Base-by-base conservation (phyloP, 2,329 filamentous ascomycete genomes). In the Podosphaera xanthii region DNA sequence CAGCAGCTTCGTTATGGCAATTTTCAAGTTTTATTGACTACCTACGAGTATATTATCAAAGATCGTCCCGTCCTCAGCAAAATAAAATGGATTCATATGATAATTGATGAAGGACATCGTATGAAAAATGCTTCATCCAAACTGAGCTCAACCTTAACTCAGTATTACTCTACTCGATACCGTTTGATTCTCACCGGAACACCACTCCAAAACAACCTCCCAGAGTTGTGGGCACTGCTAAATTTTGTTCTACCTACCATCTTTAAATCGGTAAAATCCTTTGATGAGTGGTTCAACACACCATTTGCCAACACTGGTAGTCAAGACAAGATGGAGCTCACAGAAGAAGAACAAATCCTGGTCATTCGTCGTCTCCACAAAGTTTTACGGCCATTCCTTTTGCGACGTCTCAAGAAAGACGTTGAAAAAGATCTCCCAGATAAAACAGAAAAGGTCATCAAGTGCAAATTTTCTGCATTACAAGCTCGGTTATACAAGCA, bases 41-140 rank as follows among this genome's bases (percentile, higher is more conserved):
- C 92, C 0, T 98, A 98, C 73, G 92, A 98, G 71, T 98, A 97
- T 74, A 94, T 98, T 73, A 98, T 98, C 79, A 98, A 97, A 74
- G 92, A 98, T 69, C 83, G 92, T 42, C 91, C 91, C 0, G 78
- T 98, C 65, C 75, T 98, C 10, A 94, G 87, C 76, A 97, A 97
- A 77, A 91, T 98, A 73, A 97, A 97, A 73, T 98, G 92, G 92
- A 85, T 96, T 67, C 92, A 98, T 74, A 97, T 98, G 92, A 97
- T 98, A 67, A 92, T 98, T 64, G 92, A 98, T 67, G 92, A 98
- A 76, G 92, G 92, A 73, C 92, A 98, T 72, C 89, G 92, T 70
- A 98, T 98, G 92, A 98, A 98, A 80, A 98, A 98, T 72, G 79
- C 87, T 36, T 84, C 92, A 66, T 98, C 92, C 8, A 98, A 98